A percentile compares a stretch with the other conserved stretches of the same genome.
phyloP scores from a whole-genome alignment of 306 rosid genomes.

The Biancaea sappan region DNA sequence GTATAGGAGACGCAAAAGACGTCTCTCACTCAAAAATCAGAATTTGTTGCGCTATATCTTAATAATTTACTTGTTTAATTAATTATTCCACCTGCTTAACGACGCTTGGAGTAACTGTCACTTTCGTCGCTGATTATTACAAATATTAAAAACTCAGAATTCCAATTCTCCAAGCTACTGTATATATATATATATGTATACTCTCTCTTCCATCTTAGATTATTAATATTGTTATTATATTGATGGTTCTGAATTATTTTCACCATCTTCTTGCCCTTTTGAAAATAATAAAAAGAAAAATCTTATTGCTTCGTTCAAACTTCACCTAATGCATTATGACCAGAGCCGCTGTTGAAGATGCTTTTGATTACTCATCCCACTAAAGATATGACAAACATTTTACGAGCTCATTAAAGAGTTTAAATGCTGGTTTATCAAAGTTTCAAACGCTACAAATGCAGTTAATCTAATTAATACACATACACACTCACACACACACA shows the following conservation, averaged over 20 bases:
- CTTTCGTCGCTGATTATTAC: background rate
- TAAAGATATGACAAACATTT: background rate
- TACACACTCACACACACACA: no score
- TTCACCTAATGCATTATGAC: slow-evolving; percentile 28
- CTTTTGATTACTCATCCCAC: background rate
- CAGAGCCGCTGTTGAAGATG: background rate
- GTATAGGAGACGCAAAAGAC: slow-evolving; percentile 38
- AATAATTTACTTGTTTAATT: slow-evolving; percentile 1
- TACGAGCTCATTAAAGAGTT: background rate
- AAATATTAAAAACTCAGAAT: background rate
- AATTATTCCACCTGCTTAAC: slow-evolving; percentile 2
- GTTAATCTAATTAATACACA: background rate
- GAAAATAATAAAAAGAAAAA: no score
- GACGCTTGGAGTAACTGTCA: slow-evolving; percentile 18
- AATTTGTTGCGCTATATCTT: slow-evolving; percentile 25
- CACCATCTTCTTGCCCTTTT: background rate
- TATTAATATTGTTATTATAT: no score
- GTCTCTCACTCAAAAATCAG: background rate
- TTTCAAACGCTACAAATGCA: background rate
- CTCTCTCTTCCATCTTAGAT: background rate
- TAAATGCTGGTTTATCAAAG: background rate
- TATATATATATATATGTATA: no score
- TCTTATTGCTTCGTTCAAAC: slow-evolving; percentile 4
- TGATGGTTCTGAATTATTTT: background rate
- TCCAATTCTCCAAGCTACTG: background rate